Conservation (phyloP, 1,139 yeast genomes). For the Blastobotrys niveus region DNA sequence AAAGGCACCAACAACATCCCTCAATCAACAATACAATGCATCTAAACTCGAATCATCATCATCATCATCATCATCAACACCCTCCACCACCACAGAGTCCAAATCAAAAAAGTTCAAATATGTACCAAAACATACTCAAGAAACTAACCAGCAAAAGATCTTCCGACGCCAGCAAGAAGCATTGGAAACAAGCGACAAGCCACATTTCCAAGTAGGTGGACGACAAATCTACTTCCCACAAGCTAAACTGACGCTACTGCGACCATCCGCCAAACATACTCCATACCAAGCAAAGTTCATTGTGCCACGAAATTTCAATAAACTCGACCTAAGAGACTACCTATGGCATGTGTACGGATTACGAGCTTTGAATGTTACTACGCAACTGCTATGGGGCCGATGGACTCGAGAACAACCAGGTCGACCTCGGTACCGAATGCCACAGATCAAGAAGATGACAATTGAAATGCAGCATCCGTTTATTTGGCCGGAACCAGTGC, state of each 20-base stretch:
- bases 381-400: conserved; percentile 72
- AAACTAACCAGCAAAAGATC: conserved; percentile 20
- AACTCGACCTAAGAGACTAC: conserved; percentile 85
- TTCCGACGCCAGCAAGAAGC: conserved; percentile 44
- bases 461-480: conserved; percentile 91
- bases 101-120: conserved; percentile 6
- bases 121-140: conserved; percentile 6
- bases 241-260: conserved; percentile 68
- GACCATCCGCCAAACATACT: conserved; percentile 90
- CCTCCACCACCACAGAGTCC: too few species aligned
- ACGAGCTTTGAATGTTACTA: conserved; percentile 80
- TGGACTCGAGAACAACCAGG: conserved; percentile 57
- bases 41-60: background rate
- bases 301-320: conserved; percentile 87
- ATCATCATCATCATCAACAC: background rate
- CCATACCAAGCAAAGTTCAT: conserved; percentile 94
- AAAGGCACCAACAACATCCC: conserved; percentile 13
- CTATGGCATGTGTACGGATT: conserved; percentile 82
- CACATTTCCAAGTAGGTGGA: conserved; percentile 79
- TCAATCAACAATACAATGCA: conserved; percentile 11
- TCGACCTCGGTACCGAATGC: conserved; percentile 66
- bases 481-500: conserved; percentile 73
- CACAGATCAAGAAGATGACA: conserved; percentile 90
- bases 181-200: conserved; percentile 51
- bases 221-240: conserved; percentile 72